Evolutionary conservation across 257 asterid species (phyloP).

Genomic region (Linaria vulgaris): DNA sequence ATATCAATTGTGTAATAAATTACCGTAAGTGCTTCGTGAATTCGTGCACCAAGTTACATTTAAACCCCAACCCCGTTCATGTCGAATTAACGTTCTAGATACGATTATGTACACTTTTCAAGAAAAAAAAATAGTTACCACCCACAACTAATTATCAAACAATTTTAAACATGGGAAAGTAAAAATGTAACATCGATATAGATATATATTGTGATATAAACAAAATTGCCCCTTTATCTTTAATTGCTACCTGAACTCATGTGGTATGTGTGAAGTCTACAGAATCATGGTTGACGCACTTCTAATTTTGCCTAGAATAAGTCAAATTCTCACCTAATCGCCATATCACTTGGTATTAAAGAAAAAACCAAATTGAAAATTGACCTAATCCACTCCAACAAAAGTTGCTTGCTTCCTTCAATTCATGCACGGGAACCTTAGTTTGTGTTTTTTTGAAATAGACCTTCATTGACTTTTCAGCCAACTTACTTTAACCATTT

Average conservation of each 20-base stretch:
- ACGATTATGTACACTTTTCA: neutral
- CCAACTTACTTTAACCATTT: neutral
- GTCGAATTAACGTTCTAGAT: neutral
- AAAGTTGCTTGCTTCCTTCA: neutral
- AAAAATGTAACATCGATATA: neutral
- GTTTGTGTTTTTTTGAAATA: slow-evolving; percentile 12
- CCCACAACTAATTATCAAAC: too few relatives aligned
- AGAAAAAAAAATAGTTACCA: too few relatives aligned
- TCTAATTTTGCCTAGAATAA: slow-evolving; percentile 10
- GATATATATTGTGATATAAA: neutral
- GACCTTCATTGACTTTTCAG: slow-evolving; percentile 29
- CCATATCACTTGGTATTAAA: slow-evolving; percentile 30
- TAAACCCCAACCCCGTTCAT: neutral
- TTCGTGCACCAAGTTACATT: too few relatives aligned
- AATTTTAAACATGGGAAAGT: neutral
- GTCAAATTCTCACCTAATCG: slow-evolving; percentile 35
- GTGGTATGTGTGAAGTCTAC: slow-evolving; percentile 17
- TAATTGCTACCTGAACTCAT: slow-evolving; percentile 14
- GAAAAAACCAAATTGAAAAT: slow-evolving; percentile 23
- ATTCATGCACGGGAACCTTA: neutral
- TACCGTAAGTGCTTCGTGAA: too few relatives aligned
- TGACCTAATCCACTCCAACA: slow-evolving; percentile 38
- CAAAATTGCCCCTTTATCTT: slow-evolving; percentile 14
- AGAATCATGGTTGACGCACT: slow-evolving; percentile 27
- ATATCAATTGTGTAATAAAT: too few relatives aligned